phyloP scores from a whole-genome alignment of 371 early-diverging fungal species.

The Mortierella sp. region DNA sequence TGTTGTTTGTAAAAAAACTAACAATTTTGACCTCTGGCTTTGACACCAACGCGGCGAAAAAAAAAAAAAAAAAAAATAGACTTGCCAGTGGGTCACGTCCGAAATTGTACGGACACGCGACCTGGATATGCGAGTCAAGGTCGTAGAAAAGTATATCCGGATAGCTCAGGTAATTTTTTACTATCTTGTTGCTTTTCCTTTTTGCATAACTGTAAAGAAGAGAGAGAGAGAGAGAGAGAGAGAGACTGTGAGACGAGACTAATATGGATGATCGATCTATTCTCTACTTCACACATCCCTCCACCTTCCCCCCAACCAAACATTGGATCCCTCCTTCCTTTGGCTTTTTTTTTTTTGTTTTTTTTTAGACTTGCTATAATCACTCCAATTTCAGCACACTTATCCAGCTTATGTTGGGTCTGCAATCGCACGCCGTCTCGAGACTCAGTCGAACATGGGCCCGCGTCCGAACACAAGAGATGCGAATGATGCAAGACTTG shows the following conservation, averaged over 20 bases:
- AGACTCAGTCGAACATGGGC: conserved; percentile 71
- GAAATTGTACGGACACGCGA: conserved; percentile 69
- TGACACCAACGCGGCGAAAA: no score
- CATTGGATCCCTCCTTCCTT: background rate
- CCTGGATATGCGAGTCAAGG: conserved; percentile 64
- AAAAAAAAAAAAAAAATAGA: no score
- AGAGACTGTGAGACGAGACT: background rate
- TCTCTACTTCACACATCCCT: no score
- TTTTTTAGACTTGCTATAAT: conserved; percentile 64
- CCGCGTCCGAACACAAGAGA: conserved; percentile 59
- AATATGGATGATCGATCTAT: background rate
- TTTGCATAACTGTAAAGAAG: background rate
- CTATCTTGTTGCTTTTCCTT: background rate
- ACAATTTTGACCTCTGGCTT: no score
- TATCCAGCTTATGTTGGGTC: conserved; percentile 69
- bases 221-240: background rate
- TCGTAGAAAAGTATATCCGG: conserved; percentile 79
- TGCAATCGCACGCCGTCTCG: conserved; percentile 70
- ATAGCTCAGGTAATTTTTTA: conserved; percentile 71
- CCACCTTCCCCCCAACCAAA: background rate
- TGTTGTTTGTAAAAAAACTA: background rate
- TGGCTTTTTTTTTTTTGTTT: background rate
- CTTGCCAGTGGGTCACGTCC: conserved; percentile 77
- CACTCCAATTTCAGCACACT: conserved; percentile 74
- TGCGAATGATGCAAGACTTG: conserved; percentile 65